Base-by-base conservation (phyloP, 306 rosid species). In the Cicer arietinum region DNA sequence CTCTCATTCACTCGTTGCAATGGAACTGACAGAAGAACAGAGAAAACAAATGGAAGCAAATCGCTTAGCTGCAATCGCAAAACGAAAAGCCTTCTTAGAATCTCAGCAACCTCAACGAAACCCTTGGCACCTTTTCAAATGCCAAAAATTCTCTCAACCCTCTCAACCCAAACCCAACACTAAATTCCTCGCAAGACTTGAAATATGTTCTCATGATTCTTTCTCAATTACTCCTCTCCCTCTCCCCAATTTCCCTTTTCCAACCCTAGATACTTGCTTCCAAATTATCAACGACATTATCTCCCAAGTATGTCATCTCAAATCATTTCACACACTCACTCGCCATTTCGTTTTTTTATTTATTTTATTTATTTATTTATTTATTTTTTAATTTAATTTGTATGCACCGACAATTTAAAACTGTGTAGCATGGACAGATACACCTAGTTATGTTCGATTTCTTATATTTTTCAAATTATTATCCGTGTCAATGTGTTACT, bases 1-100 rank as follows among this genome's bases (percentile, higher is more conserved):
- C 63, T 1, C 4, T 62, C 22, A 7, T 30, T 57, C 39, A 14
- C 37, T 30, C 37, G 37, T 30, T 4, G 6, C 78, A 45, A 80
- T 80, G 98, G 89, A 77, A 16, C 77, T 94, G 56, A 91, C 97
- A 0, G 96, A 91, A 61, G 90, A 94, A 67, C 92, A 94, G 59
- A 73, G 81, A 46, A 84, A 81, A 51, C 91, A 85, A 81, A 87
- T 85, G 6, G 93, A 94, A 79, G 87, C 92, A 16, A 94, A 94
- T 70, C 94, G 94, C 7, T 57, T 77, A 14, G 97, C 94, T 0
- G 98, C 97, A 65, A 25, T 94, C 47, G 94, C 89, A 6, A 94
- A 89, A 79, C 96, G 97, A 60, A 88, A 88, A 71, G 90, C 87
- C 0, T 73, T 88, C 62, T 18, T 76, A 22, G 88, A 91, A 77